Base-by-base conservation (phyloP, 1,284 basidiomycete species). In the Sporisorium graminicola region DNA sequence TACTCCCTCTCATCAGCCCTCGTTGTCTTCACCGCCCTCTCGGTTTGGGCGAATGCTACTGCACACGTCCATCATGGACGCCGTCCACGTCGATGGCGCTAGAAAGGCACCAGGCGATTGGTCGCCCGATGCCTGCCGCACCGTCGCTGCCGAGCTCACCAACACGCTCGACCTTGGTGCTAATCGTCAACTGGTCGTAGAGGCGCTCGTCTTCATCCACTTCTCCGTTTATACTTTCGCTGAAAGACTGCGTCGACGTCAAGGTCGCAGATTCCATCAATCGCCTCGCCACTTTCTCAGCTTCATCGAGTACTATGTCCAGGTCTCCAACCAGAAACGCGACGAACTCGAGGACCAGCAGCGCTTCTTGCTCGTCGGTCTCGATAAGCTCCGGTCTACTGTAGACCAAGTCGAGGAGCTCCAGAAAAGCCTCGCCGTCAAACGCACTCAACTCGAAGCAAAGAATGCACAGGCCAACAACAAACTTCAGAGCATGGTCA, bases 271-370 rank as follows among this genome's bases (percentile, higher is more conserved):
- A 86, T 96, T 96, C 85, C 94, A 98, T 85, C 93, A 96, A n/a
- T 99, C 97, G 1, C 97, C 97, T 0, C 91, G 98, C 22, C 96
- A 98, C 86, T 98, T 98, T 86, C 90, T 99, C 65, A 97, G 99
- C 85, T 98, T 99, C 84, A 96, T 99, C 87, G 94, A 97, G 78
- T 95, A 99, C 81, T 99, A 98, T 82, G 95, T 98, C 40, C 90
- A 92, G n/a, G 90, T 99, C 33, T 95, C 95, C 82, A 94, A 92
- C 64, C 95, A 99, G 87, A 99, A 99, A 87, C 92, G 95, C n/a
- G 95, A 98, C 78, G 94, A 97, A 83, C 89, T 99, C 27, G 97
- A 99, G 86, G 97, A 99, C 85, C 95, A 99, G 86, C 98, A 99
- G 84, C 92, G 97, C 37, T 98, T 99, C 88, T 89, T 99, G 66